Percentiles rank a stretch among this genome's conserved stretches.
Conservation (phyloP, 352 stramenopile genomes). For the Lagenidium giganteum region DNA sequence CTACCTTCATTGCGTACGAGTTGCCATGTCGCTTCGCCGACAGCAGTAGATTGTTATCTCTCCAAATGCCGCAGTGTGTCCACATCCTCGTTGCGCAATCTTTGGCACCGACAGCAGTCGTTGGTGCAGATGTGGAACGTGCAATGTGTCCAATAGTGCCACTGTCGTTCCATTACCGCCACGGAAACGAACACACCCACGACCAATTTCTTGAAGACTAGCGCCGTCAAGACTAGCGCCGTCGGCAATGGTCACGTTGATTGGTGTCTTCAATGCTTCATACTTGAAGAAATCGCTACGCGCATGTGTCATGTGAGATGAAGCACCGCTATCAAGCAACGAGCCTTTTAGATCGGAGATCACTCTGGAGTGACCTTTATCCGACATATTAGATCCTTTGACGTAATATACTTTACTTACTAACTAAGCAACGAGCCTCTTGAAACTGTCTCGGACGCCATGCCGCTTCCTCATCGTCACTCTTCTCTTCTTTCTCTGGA, state of each 20-base stretch:
- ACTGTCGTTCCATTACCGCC: slow-evolving; percentile 1
- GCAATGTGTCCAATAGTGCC: slow-evolving; percentile 5
- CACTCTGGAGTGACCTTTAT: too few relatives aligned
- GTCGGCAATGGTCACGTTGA: slow-evolving; percentile 14
- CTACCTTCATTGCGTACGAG: too few relatives aligned
- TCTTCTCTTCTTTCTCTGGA: background rate
- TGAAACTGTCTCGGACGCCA: background rate
- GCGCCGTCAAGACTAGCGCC: slow-evolving; percentile 8
- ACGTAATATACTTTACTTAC: too few relatives aligned
- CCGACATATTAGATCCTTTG: too few relatives aligned
- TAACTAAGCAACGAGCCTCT: too few relatives aligned
- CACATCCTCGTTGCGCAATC: too few relatives aligned
- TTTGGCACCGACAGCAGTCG: too few relatives aligned
- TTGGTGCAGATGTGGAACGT: too few relatives aligned
- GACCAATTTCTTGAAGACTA: too few relatives aligned
- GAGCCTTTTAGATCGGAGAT: too few relatives aligned
- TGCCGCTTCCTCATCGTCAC: slow-evolving; percentile 1
- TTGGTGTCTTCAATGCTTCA: background rate
- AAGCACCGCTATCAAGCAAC: slow-evolving; percentile 14
- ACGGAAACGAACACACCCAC: slow-evolving; percentile 1
- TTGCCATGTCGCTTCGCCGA: too few relatives aligned
- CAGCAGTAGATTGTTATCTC: too few relatives aligned
- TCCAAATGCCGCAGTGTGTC: slow-evolving; percentile 2
- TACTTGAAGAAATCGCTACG: slow-evolving; percentile 9
- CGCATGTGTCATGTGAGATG: slow-evolving; percentile 13